Conservation (phyloP, 1,139 yeast genomes). For the Saccharomyces hybrid region DNA sequence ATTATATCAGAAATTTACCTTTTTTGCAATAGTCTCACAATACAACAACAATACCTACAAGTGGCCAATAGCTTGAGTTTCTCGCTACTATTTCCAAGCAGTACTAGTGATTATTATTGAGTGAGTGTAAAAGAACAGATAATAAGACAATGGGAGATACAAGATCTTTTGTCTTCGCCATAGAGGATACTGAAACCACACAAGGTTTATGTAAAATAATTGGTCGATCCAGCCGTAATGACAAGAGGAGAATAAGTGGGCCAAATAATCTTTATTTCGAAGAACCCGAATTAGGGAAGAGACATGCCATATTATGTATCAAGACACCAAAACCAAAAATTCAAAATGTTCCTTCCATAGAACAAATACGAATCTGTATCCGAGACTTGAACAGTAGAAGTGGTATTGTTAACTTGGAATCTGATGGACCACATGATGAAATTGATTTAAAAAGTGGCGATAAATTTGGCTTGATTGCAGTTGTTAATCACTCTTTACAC, state of each 20-base stretch:
- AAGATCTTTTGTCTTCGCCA: conserved; percentile 9
- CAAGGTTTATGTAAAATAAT: conserved; percentile 16
- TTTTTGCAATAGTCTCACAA: not conserved
- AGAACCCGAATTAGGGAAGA: conserved; percentile 12
- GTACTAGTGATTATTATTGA: not conserved
- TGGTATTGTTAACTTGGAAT: conserved; percentile 22
- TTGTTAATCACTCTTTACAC: conserved; percentile 6
- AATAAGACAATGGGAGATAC: conserved; percentile 8
- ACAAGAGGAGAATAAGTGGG: not conserved
- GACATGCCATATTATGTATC: conserved; percentile 19
- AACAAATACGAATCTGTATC: conserved; percentile 20
- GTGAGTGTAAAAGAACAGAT: conserved; percentile 1
- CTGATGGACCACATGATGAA: conserved; percentile 9
- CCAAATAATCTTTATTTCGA: not conserved
- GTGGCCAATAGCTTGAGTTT: not conserved
- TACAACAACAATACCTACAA: not conserved
- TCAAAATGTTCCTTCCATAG: conserved; percentile 8
- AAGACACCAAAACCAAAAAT: conserved; percentile 14
- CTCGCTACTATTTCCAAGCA: not conserved
- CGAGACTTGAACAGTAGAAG: conserved; percentile 19
- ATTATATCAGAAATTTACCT: not conserved
- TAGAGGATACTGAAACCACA: conserved; percentile 10
- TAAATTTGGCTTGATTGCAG: conserved; percentile 15
- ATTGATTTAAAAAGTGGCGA: conserved; percentile 22
- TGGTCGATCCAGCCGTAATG: conserved; percentile 18